Evolutionary conservation across 345 rosid genomes (phyloP), one percentile per base, ranked within the genome.

Genomic region (Bretschneidera sinensis): DNA sequence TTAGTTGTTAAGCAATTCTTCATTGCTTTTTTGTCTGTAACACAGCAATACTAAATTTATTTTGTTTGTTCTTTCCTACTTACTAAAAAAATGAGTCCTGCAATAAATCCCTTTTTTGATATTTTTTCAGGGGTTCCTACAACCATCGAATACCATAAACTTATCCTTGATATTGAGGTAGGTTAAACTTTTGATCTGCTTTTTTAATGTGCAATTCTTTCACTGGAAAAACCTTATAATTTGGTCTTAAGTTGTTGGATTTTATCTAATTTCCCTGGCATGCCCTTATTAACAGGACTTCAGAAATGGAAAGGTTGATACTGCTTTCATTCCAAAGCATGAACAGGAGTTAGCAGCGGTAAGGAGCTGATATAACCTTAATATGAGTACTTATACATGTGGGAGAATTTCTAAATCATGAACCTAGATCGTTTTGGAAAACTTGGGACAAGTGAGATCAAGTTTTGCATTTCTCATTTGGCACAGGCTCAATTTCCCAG

Each of bases 121-220:
- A n/a, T n/a, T n/a, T n/a, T n/a, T 71, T 55, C 78, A 92, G 97
- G 99, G 57, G 91, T 94, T 74, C 99, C 99, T 48, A 94, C 97
- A 6, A 94, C 99, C 54, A 87, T 89, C 21, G 91, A 89, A 1
- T 94, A 94, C 74, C 99, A 94, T 68, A 94, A 94, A 68, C 96
- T 94, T 66, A 89, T 89, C 78, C 99, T 94, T 67, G 99, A 94
- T 15, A 73, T 86, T 56, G 99, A 94, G 95, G 97, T 87, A 35
- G 1, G 88, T 59, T 43, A 57, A 67, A 34, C 66, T 54, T 39
- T 50, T n/a, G n/a, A 34, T 50, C 57, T 57, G 33, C 23, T 28
- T 24, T 9, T 58, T 48, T 39, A 55, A 14, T 11, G n/a, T n/a
- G n/a, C 6, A n/a, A 52, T 24, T 15, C 1, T 51, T 62, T 28